A percentile compares a stretch with the other conserved stretches of the same genome.
Conservation (phyloP, 1,284 basidiomycete species). For the Moesziomyces globuligerus region DNA sequence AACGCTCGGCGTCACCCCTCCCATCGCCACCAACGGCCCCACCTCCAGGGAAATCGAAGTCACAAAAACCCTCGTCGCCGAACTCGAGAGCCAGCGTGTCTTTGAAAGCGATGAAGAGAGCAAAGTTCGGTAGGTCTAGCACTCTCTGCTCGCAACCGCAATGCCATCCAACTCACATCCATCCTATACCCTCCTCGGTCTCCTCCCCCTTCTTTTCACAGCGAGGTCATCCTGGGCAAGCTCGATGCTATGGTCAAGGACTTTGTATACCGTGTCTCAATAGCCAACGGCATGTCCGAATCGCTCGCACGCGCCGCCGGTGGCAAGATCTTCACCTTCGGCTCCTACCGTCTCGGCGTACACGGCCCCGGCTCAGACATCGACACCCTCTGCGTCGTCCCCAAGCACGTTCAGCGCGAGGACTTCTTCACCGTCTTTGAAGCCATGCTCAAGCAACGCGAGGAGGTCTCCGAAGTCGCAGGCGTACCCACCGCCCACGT, state of each 20-base stretch:
- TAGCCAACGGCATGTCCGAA: slow-evolving; percentile 84
- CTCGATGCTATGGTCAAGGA: slow-evolving; percentile 90
- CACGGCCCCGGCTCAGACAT: slow-evolving; percentile 97
- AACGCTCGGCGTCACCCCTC: slow-evolving; percentile 76
- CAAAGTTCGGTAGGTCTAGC: slow-evolving; percentile 79
- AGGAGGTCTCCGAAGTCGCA: slow-evolving; percentile 88
- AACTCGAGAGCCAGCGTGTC: slow-evolving; percentile 83
- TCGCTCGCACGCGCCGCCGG: slow-evolving; percentile 85
- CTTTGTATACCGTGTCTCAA: slow-evolving; percentile 87
- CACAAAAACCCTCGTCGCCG: slow-evolving; percentile 86
- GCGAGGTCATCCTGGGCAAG: slow-evolving; percentile 91
- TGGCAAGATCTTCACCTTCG: slow-evolving; percentile 98
- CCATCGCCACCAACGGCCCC: slow-evolving; percentile 75
- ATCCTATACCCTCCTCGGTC: no score
- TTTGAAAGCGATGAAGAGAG: slow-evolving; percentile 92
- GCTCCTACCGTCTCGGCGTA: slow-evolving; percentile 83
- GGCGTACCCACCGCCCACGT: slow-evolving; percentile 96
- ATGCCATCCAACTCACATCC: slow-evolving; percentile 1
- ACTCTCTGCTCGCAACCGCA: not conserved
- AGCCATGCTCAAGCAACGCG: slow-evolving; percentile 84
- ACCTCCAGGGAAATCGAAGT: slow-evolving; percentile 69
- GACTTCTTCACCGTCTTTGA: slow-evolving; percentile 96
- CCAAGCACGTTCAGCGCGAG: slow-evolving; percentile 91
- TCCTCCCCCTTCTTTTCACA: slow-evolving; percentile 65
- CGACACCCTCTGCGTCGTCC: slow-evolving; percentile 97